A percentile compares a stretch with the other conserved stretches of the same genome.
Conservation (phyloP, 192 early-diverging fungal species). For the Linnemannia hyalina region DNA sequence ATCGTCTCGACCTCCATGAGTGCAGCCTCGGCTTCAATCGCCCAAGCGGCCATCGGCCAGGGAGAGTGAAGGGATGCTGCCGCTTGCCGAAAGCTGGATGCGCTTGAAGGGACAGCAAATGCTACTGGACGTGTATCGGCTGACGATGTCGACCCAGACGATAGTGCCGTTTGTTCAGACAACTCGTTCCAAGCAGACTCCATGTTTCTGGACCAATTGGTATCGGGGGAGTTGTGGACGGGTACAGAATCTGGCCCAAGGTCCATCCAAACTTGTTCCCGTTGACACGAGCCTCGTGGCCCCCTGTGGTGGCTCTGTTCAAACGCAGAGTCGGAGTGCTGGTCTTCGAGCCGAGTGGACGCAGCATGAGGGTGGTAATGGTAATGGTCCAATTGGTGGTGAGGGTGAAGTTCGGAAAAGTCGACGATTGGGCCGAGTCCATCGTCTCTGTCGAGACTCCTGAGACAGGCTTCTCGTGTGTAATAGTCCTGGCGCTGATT, state of each 20-base stretch:
- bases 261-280: conserved; percentile 47
- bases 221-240: not conserved
- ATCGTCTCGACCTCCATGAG: conserved; percentile 30
- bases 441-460: conserved; percentile 40
- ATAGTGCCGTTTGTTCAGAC: not conserved
- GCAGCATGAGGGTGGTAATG: not conserved
- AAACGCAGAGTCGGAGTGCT: too few relatives aligned
- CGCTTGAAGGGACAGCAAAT: not conserved
- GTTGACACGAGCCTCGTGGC: conserved; percentile 26
- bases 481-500: conserved; percentile 50
- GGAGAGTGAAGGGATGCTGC: conserved; percentile 24
- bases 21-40: conserved; percentile 35
- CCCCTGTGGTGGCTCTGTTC: not conserved
- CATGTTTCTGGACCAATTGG: not conserved
- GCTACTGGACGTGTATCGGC: not conserved
- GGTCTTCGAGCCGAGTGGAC: not conserved
- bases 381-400: not conserved
- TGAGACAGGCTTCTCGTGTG: conserved; percentile 20
- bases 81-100: conserved; percentile 20
- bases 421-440: conserved; percentile 47
- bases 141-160: not conserved
- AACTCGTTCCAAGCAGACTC: not conserved
- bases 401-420: conserved; percentile 12
- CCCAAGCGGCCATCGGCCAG: conserved; percentile 39
- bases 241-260: not conserved